phyloP scores from a whole-genome alignment of 495 filamentous ascomycete genomes.

The Penicillium ochrochloron region DNA sequence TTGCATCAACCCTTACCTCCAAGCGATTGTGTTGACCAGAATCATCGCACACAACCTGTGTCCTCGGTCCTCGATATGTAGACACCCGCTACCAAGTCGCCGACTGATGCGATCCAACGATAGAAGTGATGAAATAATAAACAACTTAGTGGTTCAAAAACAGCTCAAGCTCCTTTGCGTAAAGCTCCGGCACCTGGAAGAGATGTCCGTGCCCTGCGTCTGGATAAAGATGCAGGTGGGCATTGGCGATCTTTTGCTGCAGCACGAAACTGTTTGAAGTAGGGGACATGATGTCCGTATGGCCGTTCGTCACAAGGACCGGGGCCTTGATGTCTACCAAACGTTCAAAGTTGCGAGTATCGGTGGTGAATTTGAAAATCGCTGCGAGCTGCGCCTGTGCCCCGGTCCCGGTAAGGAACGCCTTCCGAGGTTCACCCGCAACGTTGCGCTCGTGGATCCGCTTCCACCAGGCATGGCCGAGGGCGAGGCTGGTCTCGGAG shows the following conservation, averaged over 20 bases:
- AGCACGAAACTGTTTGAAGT: slow-evolving; percentile 10
- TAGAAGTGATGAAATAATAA: not conserved
- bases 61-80: slow-evolving; percentile 3
- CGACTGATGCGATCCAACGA: not conserved
- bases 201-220: slow-evolving; percentile 12
- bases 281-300: slow-evolving; percentile 9
- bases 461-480: slow-evolving; percentile 10
- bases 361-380: slow-evolving; percentile 11
- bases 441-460: slow-evolving; percentile 10
- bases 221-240: slow-evolving; percentile 9
- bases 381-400: slow-evolving; percentile 8
- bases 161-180: slow-evolving; percentile 13
- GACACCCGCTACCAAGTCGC: not conserved
- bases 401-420: slow-evolving; percentile 6
- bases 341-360: slow-evolving; percentile 9
- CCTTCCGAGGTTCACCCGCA: slow-evolving; percentile 1
- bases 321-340: slow-evolving; percentile 10
- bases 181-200: slow-evolving; percentile 12
- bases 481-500: slow-evolving; percentile 8
- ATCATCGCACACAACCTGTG: not conserved
- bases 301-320: slow-evolving; percentile 11
- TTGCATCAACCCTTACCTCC: not conserved
- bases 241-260: slow-evolving; percentile 8
- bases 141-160: slow-evolving; percentile 11
- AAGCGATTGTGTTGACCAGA: slow-evolving; percentile 4